Evolutionary conservation across 345 rosid species (phyloP), one percentile per base, ranked within the genome.

Genomic region (Mercurialis annua): DNA sequence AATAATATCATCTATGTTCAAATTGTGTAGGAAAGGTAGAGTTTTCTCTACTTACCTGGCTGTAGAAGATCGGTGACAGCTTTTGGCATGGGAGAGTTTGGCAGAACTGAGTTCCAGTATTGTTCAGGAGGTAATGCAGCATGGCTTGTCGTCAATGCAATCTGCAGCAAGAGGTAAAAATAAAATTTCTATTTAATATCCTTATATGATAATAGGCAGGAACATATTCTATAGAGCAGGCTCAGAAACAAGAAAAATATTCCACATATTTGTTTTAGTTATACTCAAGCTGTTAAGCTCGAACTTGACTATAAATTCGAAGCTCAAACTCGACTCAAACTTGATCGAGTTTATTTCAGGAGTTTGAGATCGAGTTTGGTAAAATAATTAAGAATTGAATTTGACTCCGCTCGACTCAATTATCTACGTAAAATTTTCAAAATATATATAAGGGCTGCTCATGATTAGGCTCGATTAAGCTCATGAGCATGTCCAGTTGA

Each of bases 31-130:
- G 5, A 10, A 16, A 64, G 59, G 6, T 14, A 51, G 4, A 20
- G 30, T 46, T 30, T 9, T 50, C n/a, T 38, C 44, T 40, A 68
- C 73, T 51, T 10, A 81, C 83, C 85, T 18, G 81, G 81, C 11
- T 73, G 72, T 43, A 88, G 71, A 59, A 81, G 83, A 63, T 79
- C 81, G 51, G 56, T 64, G 69, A 86, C 70, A 38, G 81, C 72
- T 68, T 83, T 77, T 36, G 96, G 92, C 88, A 85, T 82, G 1
- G 81, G 81, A 18, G 90, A 77, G 76, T 81, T 83, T 1, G 90
- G 92, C 69, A 89, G 58, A 59, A 69, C 72, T 23, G 77, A 48
- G 2, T 83, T 73, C 96, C 96, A 89, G 70, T 86, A 86, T 23
- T 59, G 63, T 52, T 85, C 81, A 11, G 87, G 88, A 23, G 84